These are phyloP conservation scores for Miamiensis avidus DNA, from an alignment of 169 alveolate genomes.

Conservation along the genomic window DNA sequence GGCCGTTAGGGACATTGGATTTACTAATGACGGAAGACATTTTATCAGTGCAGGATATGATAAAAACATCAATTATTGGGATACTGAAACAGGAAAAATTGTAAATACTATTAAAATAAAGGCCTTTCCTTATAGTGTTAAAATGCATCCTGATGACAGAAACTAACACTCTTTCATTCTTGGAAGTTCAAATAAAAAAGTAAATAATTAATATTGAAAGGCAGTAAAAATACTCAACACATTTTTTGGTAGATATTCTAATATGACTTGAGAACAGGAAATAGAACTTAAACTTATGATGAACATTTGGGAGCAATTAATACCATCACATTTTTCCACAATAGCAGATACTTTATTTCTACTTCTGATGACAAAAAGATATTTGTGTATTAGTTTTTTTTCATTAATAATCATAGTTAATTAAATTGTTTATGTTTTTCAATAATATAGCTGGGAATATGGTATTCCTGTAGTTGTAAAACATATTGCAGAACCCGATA, in stretches of 20 bases:
- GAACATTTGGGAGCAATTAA: conserved; percentile 96
- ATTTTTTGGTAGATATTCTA: conserved; percentile 58
- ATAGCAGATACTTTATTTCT: conserved; percentile 90
- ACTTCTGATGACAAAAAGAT: conserved; percentile 97
- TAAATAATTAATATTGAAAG: conserved; percentile 3
- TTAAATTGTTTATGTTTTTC: too few relatives aligned
- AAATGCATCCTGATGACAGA: conserved; percentile 91
- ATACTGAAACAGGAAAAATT: conserved; percentile 97
- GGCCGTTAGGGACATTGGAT: conserved; percentile 94
- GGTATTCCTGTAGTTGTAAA: conserved; percentile 96
- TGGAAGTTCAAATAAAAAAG: conserved; percentile 93
- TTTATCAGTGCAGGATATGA: conserved; percentile 95
- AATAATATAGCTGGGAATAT: conserved; percentile 88
- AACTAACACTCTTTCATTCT: conserved; percentile 86
- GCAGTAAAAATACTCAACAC: neutral
- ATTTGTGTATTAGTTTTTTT: conserved; percentile 52
- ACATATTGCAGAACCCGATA: conserved; percentile 95
- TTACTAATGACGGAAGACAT: conserved; percentile 88
- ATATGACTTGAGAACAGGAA: conserved; percentile 91
- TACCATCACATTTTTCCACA: conserved; percentile 93
- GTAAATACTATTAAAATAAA: conserved; percentile 86
- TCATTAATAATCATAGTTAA: neutral
- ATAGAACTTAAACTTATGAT: conserved; percentile 89
- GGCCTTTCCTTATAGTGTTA: conserved; percentile 93
- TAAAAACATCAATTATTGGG: conserved; percentile 93